phyloP scores from a whole-genome alignment of 2,329 filamentous ascomycete genomes.

The Rachicladosporium sp. region DNA sequence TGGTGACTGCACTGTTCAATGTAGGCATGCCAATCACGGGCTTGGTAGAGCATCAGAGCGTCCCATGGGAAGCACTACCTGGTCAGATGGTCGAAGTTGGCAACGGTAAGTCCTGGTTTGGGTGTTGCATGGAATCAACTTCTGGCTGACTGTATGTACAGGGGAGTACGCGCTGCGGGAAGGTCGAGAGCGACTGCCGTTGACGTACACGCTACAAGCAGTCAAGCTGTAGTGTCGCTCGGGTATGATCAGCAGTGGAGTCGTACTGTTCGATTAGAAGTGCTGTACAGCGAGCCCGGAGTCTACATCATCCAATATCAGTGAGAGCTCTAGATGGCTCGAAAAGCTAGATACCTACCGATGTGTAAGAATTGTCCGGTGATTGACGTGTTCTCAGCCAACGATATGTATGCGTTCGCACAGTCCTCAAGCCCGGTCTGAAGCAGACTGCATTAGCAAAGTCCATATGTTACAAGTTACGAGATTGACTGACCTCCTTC shows the following conservation, averaged over 20 bases:
- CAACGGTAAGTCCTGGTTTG: conserved; percentile 1
- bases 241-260: too few species aligned
- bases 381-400: conserved; percentile 42
- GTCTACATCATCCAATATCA: too few species aligned
- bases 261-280: too few species aligned
- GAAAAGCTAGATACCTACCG: conserved; percentile 5
- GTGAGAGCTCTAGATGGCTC: too few species aligned
- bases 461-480: neutral
- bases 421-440: conserved; percentile 41
- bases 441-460: conserved; percentile 1
- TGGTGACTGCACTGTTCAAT: conserved; percentile 9
- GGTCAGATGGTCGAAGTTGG: conserved; percentile 10
- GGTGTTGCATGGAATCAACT: neutral
- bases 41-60: conserved; percentile 11
- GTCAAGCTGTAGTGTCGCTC: neutral
- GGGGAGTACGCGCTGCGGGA: conserved; percentile 6
- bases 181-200: conserved; percentile 5
- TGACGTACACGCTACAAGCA: conserved; percentile 8
- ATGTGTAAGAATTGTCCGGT: conserved; percentile 36
- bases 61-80: conserved; percentile 11
- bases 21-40: conserved; percentile 10
- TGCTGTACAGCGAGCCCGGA: too few species aligned
- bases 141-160: conserved; percentile 1
- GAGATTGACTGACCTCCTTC: conserved; percentile 34
- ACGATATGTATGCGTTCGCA: conserved; percentile 41